Conservation (phyloP, 177 flowering plant species). For the Vitis hybrid region DNA sequence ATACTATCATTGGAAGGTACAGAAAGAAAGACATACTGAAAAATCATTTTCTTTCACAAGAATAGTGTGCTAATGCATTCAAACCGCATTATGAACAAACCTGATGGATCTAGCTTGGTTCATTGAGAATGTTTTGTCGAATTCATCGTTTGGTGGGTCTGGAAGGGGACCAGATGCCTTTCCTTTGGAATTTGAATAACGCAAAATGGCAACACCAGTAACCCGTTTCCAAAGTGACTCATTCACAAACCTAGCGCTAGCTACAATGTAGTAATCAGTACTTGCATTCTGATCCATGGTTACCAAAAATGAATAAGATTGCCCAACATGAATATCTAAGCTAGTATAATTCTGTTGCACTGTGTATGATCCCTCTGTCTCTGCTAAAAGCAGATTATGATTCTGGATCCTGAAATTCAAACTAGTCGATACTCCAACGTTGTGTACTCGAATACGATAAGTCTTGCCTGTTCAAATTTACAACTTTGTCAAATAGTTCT, state of each 20-base stretch:
- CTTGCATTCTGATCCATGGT: conserved; percentile 97
- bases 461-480: conserved; percentile 72
- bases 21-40: too few relatives aligned
- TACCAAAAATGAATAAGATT: conserved; percentile 84
- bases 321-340: conserved; percentile 96
- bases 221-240: conserved; percentile 77
- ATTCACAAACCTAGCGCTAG: conserved; percentile 92
- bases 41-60: too few relatives aligned
- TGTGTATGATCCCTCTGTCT: conserved; percentile 92
- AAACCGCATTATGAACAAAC: conserved; percentile 30
- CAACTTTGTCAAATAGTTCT: background rate
- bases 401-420: conserved; percentile 93
- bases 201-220: conserved; percentile 88
- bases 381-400: conserved; percentile 77
- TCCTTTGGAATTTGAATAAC: conserved; percentile 83
- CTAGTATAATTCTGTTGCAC: conserved; percentile 89
- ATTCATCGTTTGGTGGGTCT: conserved; percentile 77
- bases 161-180: conserved; percentile 82
- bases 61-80: background rate
- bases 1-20: too few relatives aligned
- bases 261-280: conserved; percentile 90
- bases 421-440: conserved; percentile 88
- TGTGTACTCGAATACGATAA: conserved; percentile 85
- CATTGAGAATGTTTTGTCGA: conserved; percentile 88
- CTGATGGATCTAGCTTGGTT: conserved; percentile 97